Evolutionary conservation across 305 asterid genomes (phyloP).

Genomic region (Fraxinus floribunda): DNA sequence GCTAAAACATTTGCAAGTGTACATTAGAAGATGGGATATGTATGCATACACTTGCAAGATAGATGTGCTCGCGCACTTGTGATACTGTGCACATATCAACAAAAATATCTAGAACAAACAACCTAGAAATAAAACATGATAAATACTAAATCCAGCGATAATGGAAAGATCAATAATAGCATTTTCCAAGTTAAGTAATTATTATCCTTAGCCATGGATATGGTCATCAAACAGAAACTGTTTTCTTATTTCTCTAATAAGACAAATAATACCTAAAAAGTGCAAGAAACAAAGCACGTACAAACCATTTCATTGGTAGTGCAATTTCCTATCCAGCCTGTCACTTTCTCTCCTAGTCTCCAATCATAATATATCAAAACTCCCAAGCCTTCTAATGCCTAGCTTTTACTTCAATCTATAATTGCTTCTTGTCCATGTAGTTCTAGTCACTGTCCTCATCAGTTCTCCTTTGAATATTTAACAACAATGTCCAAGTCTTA

Average conservation of each 20-base stretch:
- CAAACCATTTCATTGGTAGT: neutral
- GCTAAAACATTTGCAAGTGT: constrained; percentile 40
- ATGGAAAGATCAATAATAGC: neutral
- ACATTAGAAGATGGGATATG: constrained; percentile 17
- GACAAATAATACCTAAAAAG: neutral
- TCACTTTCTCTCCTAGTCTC: neutral
- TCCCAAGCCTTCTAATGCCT: neutral
- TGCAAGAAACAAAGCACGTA: neutral
- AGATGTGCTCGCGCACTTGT: neutral
- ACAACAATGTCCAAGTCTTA: neutral
- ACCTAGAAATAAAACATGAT: constrained; percentile 12
- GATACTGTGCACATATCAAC: constrained; percentile 16
- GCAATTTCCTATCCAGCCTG: neutral
- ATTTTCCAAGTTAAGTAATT: neutral
- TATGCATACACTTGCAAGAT: constrained; percentile 4
- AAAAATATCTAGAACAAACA: constrained; percentile 6
- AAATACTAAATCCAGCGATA: neutral
- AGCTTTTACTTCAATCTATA: neutral
- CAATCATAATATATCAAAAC: neutral
- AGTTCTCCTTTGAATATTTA: neutral
- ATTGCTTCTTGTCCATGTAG: neutral
- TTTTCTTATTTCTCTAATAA: neutral
- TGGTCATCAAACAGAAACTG: neutral
- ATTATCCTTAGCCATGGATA: neutral
- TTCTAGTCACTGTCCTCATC: neutral